phyloP scores from a whole-genome alignment of 345 rosid genomes.

The Jatropha curcas region DNA sequence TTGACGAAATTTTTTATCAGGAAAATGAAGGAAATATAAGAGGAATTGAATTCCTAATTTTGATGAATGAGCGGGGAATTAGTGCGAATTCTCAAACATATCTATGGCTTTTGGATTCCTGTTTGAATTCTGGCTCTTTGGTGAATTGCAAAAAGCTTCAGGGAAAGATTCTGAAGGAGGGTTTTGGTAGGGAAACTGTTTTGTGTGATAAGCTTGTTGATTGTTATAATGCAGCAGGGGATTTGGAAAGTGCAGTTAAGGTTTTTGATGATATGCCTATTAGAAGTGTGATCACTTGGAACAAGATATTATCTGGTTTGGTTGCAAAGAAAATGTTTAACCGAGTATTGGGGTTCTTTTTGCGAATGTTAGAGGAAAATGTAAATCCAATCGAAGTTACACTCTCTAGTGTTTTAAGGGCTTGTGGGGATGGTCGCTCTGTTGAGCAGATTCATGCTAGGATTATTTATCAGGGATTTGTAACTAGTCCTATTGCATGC shows the following conservation, averaged over 20 bases:
- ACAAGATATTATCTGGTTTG: conserved; percentile 49
- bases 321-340: conserved; percentile 36
- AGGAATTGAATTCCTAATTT: conserved; percentile 28
- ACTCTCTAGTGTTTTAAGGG: conserved; percentile 45
- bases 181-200: conserved; percentile 42
- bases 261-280: conserved; percentile 70
- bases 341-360: conserved; percentile 36
- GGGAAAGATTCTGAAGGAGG: conserved; percentile 55
- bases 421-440: conserved; percentile 40
- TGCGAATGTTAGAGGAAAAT: conserved; percentile 46
- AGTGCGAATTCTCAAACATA: conserved; percentile 54
- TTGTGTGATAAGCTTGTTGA: conserved; percentile 52
- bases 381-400: conserved; percentile 47
- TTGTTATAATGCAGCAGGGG: conserved; percentile 42
- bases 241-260: conserved; percentile 43
- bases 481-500: conserved; percentile 41
- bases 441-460: conserved; percentile 68
- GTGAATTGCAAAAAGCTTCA: conserved; percentile 58
- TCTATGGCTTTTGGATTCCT: conserved; percentile 53
- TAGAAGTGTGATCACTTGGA: conserved; percentile 53
- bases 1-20: conserved; percentile 31
- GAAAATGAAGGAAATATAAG: conserved; percentile 28
- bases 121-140: conserved; percentile 43
- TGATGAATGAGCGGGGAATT: conserved; percentile 47
- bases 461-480: conserved; percentile 58